Percentiles rank a stretch among this genome's conserved stretches.
Conservation (phyloP, 2,329 filamentous ascomycete species). For the Aspergillus luchuensis region DNA sequence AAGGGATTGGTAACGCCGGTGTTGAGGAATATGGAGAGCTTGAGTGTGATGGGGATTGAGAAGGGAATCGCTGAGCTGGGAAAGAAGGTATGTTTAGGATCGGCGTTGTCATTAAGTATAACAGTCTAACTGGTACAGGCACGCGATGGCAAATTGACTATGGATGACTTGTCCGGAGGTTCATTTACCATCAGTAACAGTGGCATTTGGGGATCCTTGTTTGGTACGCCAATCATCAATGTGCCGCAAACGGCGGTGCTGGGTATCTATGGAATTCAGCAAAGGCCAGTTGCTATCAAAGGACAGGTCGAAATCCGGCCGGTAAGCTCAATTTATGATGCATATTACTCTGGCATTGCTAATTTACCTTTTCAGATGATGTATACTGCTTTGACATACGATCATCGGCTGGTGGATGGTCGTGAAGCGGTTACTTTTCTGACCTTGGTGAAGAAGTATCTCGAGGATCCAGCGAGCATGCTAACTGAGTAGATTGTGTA, state of each 20-base stretch:
- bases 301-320: conserved; percentile 93
- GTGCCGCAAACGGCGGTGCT: conserved; percentile 88
- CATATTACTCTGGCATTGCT: conserved; percentile 7
- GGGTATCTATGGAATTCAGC: conserved; percentile 94
- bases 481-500: conserved; percentile 54
- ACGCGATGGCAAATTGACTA: conserved; percentile 92
- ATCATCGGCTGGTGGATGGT: conserved; percentile 92
- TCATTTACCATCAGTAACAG: conserved; percentile 98
- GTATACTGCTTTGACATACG: conserved; percentile 97
- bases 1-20: conserved; percentile 97
- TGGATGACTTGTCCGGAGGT: conserved; percentile 98
- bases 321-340: conserved; percentile 40
- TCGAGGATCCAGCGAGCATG: conserved; percentile 94
- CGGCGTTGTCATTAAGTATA: neutral
- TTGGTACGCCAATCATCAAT: conserved; percentile 99
- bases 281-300: conserved; percentile 82
- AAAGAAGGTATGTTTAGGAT: conserved; percentile 69
- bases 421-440: conserved; percentile 89
- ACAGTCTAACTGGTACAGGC: conserved; percentile 56
- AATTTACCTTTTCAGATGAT: conserved; percentile 69
- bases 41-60: conserved; percentile 89
- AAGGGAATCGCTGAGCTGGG: conserved; percentile 88
- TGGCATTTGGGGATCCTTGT: conserved; percentile 93
- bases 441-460: conserved; percentile 78
- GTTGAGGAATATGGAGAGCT: conserved; percentile 84